Evolutionary conservation across 371 early-diverging fungal species (phyloP), one percentile per base, ranked within the genome.

Genomic region (Mucor piriformis): DNA sequence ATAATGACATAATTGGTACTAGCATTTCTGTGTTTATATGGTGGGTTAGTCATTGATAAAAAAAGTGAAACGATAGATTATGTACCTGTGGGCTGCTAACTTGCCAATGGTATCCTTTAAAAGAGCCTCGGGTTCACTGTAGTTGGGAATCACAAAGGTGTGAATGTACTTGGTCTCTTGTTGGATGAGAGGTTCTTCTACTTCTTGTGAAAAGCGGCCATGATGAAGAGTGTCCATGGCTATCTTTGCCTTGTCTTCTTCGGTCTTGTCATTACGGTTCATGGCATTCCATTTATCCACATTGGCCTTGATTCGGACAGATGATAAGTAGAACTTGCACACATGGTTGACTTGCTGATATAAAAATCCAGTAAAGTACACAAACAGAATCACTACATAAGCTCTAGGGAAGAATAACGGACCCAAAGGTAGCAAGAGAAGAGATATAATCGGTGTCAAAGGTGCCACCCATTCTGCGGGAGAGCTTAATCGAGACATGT

Each of bases 61-160:
- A n/a, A n/a, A n/a, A n/a, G 16, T n/a, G 23, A 10, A 23, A 23
- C 18, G 16, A 38, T 24, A 49, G 16, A 1, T 18, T 32, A 13
- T 38, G 58, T 76, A 79, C 80, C 73, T 61, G 38, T 79, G 80
- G 32, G 43, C 62, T 11, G 77, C 77, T 35, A 79, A 46, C 44
- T 71, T 63, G 7, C 61, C 65, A 58, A 79, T 79, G 3, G 80
- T 79, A 55, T 76, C 77, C 46, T 68, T 64, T 33, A 79, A 58
- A 21, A 79, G 54, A 11, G 64, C 72, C 54, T 79, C 80, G 12
- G 80, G 80, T 50, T 79, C 88, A 51, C 79, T 64, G 66, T 88
- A 88, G 51, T 88, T 84, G 16, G 88, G 88, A 37, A 88, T 69
- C 53, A 88, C 73, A 64, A 88, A 77, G 25, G 83, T 78, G 55